Conservation (phyloP, 306 rosid species). For the Alnus glutinosa region DNA sequence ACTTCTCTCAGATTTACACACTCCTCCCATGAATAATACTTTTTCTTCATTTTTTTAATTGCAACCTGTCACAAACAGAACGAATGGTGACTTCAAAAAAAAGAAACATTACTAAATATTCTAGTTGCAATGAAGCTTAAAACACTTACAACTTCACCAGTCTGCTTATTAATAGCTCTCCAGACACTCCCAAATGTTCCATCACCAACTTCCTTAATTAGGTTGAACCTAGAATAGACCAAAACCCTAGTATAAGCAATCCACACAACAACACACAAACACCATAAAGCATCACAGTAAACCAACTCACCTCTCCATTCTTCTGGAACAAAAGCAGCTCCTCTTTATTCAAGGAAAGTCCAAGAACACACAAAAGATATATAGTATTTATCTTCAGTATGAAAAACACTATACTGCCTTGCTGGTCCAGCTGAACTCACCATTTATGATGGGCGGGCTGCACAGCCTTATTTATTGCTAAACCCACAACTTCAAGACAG, state of each 20-base stretch:
- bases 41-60: slow-evolving; percentile 95
- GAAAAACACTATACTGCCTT: slow-evolving; percentile 49
- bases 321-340: slow-evolving; percentile 53
- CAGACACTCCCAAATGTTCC: slow-evolving; percentile 97
- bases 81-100: neutral
- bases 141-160: slow-evolving; percentile 93
- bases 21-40: slow-evolving; percentile 95
- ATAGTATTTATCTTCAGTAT: slow-evolving; percentile 66
- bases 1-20: slow-evolving; percentile 95
- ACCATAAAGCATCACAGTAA: neutral
- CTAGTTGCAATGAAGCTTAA: neutral
- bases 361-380: slow-evolving; percentile 55
- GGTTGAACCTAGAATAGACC: slow-evolving; percentile 58
- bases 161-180: slow-evolving; percentile 88
- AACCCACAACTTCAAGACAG: slow-evolving; percentile 42
- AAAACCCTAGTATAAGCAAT: neutral
- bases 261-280: neutral
- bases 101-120: neutral
- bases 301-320: slow-evolving; percentile 85
- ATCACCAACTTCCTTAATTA: slow-evolving; percentile 99
- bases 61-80: slow-evolving; percentile 67
- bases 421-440: slow-evolving; percentile 63
- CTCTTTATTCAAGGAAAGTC: slow-evolving; percentile 65
- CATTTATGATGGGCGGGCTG: slow-evolving; percentile 71
- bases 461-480: slow-evolving; percentile 70